Base-by-base conservation (phyloP, 345 rosid genomes). In the Capsella bursapastoris region DNA sequence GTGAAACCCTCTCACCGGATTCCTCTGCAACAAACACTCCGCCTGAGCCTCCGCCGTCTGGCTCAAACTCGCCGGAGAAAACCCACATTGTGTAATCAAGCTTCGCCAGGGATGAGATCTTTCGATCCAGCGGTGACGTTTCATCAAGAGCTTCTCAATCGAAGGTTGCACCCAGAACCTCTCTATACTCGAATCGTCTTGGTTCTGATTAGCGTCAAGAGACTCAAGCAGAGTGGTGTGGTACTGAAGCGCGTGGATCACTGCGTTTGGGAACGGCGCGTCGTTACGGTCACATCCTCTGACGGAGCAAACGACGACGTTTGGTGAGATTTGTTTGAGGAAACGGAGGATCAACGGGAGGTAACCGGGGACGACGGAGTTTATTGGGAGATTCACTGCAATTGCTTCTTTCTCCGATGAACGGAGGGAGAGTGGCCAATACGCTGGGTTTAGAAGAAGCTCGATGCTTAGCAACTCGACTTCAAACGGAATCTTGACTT, bases 1-100 rank as follows among this genome's bases (percentile, higher is more conserved):
- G 16, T 85, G 90, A 79, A 94, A 94, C 35, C 98, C 98, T 82
- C 86, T 80, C 15, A 74, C 88, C 7, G 76, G 84, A 57, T 80
- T 84, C 76, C 97, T 81, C 79, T 85, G 88, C 55, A 94, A 73
- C 78, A 94, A 80, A 70, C 88, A 88, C 58, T 91, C 96, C 7
- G 98, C 98, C 57, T 94, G 98, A 38, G 90, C 82, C 72, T 89
- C 97, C 6, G 93, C 84, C 71, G 88, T 89, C 73, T 85, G 85
- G 71, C 98, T 94, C 71, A 94, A 86, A 18, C 82, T 40, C 77
- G 71, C 74, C 60, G 90, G 90, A 31, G 85, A 75, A 75, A 94
- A 87, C 68, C 97, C 98, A 14, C 82, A 82, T 32, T 92, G 93
- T 32, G 79, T 28, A 68, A 94, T 85, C 58, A 91, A 74, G 38